phyloP scores from a whole-genome alignment of 805 yeast species.

The Sugiyamaella valdiviana region DNA sequence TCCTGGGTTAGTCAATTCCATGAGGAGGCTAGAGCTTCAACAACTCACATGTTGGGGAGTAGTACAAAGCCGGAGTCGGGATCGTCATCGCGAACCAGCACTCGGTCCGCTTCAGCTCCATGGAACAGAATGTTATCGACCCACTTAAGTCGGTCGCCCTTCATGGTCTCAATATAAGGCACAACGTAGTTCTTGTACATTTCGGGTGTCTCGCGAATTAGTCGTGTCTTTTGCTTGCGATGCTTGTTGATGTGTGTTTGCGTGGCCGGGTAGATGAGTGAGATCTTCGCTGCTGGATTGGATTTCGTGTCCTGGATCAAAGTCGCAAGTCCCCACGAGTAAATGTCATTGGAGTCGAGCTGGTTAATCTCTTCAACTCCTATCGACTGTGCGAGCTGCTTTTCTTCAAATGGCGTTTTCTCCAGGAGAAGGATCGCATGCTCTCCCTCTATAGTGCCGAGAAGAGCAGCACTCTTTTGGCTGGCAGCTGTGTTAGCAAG shows the following conservation, averaged over 20 bases:
- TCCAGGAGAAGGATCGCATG: conserved; percentile 69
- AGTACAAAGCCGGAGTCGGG: conserved; percentile 56
- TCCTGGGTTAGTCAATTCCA: conserved; percentile 28
- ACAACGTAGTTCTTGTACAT: conserved; percentile 53
- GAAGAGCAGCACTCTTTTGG: conserved; percentile 54
- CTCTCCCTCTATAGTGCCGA: conserved; percentile 58
- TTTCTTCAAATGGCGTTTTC: conserved; percentile 54
- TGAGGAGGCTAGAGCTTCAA: too few relatives aligned
- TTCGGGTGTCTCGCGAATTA: conserved; percentile 76
- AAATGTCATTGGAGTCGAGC: conserved; percentile 72
- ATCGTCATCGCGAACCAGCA: conserved; percentile 61
- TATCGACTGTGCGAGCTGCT: neutral
- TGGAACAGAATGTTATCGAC: conserved; percentile 74
- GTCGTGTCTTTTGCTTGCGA: conserved; percentile 50
- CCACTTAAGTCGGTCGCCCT: conserved; percentile 80
- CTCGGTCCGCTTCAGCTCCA: conserved; percentile 78
- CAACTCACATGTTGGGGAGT: conserved; percentile 70
- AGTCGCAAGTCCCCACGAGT: conserved; percentile 68
- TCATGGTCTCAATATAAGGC: conserved; percentile 73
- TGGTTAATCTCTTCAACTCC: conserved; percentile 25
- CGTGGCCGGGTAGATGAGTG: conserved; percentile 84
- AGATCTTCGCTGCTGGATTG: conserved; percentile 61
- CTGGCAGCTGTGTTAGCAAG: conserved; percentile 45
- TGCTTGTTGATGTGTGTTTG: conserved; percentile 75
- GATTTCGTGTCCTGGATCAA: conserved; percentile 39